phyloP scores from a whole-genome alignment of 1,284 basidiomycete species.

The Leccinum cinnamomeum region DNA sequence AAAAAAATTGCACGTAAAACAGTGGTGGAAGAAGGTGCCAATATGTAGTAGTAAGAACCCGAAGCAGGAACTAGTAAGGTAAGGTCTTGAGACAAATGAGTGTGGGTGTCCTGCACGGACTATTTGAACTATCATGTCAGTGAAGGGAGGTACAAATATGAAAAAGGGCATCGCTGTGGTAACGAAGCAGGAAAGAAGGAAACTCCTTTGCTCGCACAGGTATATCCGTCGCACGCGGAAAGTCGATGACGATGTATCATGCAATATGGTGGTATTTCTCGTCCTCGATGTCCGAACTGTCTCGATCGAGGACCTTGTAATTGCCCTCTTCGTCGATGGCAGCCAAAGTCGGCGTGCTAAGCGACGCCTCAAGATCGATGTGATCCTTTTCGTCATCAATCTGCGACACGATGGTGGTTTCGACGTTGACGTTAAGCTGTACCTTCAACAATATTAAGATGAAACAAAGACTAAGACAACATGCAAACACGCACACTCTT shows the following conservation, averaged over 20 bases:
- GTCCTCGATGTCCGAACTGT: constrained; percentile 24
- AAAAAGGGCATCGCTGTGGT: neutral
- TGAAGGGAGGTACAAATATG: constrained; percentile 1
- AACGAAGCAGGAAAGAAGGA: neutral
- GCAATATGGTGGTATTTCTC: constrained; percentile 23
- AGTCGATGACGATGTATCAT: constrained; percentile 9
- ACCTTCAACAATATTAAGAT: constrained; percentile 1
- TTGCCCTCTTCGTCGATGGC: constrained; percentile 24
- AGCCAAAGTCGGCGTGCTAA: constrained; percentile 17
- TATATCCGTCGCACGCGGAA: constrained; percentile 10
- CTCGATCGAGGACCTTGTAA: constrained; percentile 23
- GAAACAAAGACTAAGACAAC: neutral
- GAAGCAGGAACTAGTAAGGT: neutral
- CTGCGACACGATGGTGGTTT: constrained; percentile 35
- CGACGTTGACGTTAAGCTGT: constrained; percentile 37
- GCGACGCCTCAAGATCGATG: constrained; percentile 25
- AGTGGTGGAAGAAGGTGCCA: neutral
- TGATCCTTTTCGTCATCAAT: constrained; percentile 30
- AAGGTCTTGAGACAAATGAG: neutral
- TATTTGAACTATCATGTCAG: constrained; percentile 10
- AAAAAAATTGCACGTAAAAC: neutral
- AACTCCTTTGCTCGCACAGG: constrained; percentile 3
- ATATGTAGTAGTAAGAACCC: neutral
- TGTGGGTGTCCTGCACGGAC: neutral
- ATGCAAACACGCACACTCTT: constrained; percentile 20